Base-by-base conservation (phyloP, 2,329 filamentous ascomycete species). In the Cercospora sojina region DNA sequence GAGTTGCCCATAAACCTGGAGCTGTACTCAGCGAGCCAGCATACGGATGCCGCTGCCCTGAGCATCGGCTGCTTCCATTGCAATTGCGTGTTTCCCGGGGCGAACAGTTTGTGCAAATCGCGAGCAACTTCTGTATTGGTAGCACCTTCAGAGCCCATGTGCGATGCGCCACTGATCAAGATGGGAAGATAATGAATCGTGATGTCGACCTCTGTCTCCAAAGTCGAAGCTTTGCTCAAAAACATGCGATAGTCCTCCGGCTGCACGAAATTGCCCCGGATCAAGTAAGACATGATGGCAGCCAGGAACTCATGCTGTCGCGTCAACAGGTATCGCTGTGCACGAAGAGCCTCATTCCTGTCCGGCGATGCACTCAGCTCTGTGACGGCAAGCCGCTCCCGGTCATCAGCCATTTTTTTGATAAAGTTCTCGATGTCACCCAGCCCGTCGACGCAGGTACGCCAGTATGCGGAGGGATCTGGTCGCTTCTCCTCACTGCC, bases 11-110 rank as follows among this genome's bases (percentile, higher is more conserved):
- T 64, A 61, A 75, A 97, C 83, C 92, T 91, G 2, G 92, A 92
- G 71, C 91, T 95, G 79, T 97, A 97, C 75, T 98, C 93, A 32
- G 92, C 90, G 56, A 97, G 85, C 95, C 95, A 99, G 85, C 91
- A 93, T 4, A 90, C 87, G 63, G 87, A 86, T 12, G 93, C 85
- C 3, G 92, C 90, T 55, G 93, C 91, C 73, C 93, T 90, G 12
- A 98, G 85, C 72, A 89, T 90, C 16, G 89, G 83, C 43, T 96
- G 78, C 23, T 85, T 83, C 91, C 93, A 97, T 16, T 84, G 81
- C 49, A 89, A 83, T 67, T 88, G 87, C 59, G 93, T 90, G 55
- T 86, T 82, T 18, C 86, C 85, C 41, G 86, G 84, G 70, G 90
- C 87, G 23, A 97, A 83, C 38, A 87, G 82, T 13, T 84, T 80